Base-by-base conservation (phyloP, 768 basidiomycete species). In the Candolleomyces eurysporus region DNA sequence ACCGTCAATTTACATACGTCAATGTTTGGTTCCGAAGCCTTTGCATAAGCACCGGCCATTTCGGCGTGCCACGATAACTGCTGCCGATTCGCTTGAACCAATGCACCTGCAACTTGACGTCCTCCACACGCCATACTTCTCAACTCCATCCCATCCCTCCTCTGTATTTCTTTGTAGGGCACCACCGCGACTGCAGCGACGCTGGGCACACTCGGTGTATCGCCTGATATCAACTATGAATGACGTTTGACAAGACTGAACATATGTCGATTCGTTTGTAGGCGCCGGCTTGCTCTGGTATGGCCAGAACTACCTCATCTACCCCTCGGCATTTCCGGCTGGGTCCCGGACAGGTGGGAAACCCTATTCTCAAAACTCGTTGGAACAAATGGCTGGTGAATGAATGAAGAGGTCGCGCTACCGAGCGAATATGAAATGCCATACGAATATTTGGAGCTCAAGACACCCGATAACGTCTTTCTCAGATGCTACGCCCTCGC, bases 221-320 rank as follows among this genome's bases (percentile, higher is more conserved):
- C 31, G 19, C 48, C 55, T 40, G 13, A 39, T 39, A 32, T 60
- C 61, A 22, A 30, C 40, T n/a, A 45, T 43, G 42, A n/a, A 19
- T 17, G 52, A 42, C 55, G 63, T 21, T 31, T 55, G 21, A 48
- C 22, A 58, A 40, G 36, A n/a, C 32, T 32, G 32, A 32, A 4
- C 11, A 17, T 40, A 19, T 68, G 58, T 30, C 31, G 40, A 42
- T 22, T 31, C 5, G 49, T 59, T 40, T 50, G 46, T 65, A 91
- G 90, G 86, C 61, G 83, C 82, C 54, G 88, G 90, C 10, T 79
- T 95, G 40, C 81, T 94, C 17, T 94, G 90, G 73, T 89, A 90
- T 65, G 92, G 91, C 31, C 95, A 98, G 71, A 90, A 88, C 70
- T 89, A 84, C 66, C 79, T 98, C 57, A 96, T 98, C 71, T 98